Percentiles rank a stretch among this genome's conserved stretches.
phyloP scores from a whole-genome alignment of 306 rosid species.

The Begonia peltatifolia region DNA sequence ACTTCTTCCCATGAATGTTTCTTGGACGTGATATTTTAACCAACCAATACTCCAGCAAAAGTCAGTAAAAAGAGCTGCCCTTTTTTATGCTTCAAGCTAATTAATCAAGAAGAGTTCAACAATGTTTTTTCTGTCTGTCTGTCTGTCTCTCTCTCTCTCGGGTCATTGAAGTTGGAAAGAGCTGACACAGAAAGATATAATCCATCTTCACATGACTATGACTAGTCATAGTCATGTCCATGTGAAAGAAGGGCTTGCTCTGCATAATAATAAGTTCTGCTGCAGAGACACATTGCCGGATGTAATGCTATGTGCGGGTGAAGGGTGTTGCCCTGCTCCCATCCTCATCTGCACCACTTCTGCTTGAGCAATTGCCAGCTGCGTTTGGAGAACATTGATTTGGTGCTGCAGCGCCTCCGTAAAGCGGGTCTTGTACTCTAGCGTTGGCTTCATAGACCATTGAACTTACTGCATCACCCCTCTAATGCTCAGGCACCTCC shows the following conservation, averaged over 20 bases:
- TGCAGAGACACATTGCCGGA: no score
- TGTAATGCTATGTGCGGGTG: no score
- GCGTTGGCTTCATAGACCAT: constrained; percentile 96
- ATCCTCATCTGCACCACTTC: constrained; percentile 65
- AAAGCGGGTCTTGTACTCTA: constrained; percentile 75
- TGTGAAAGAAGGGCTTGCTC: constrained; percentile 52
- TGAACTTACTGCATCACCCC: constrained; percentile 92
- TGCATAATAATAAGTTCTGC: constrained; percentile 6
- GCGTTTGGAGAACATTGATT: constrained; percentile 62
- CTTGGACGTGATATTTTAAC: no score
- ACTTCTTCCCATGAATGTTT: no score
- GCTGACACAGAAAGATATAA: constrained; percentile 11
- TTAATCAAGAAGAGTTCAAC: no score
- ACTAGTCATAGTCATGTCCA: no score
- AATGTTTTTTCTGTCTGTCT: no score
- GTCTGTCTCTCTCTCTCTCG: no score
- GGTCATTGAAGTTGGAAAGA: not conserved
- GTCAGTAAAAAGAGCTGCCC: no score
- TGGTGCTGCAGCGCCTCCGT: constrained; percentile 89
- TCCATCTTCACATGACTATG: constrained; percentile 22
- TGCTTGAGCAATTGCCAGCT: constrained; percentile 65
- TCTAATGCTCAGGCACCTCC: constrained; percentile 73
- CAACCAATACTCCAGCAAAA: no score
- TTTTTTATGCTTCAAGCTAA: no score
- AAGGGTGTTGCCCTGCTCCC: constrained; percentile 2